Conservation (phyloP, 495 filamentous ascomycete genomes). For the Amphirosellinia nigrospora region DNA sequence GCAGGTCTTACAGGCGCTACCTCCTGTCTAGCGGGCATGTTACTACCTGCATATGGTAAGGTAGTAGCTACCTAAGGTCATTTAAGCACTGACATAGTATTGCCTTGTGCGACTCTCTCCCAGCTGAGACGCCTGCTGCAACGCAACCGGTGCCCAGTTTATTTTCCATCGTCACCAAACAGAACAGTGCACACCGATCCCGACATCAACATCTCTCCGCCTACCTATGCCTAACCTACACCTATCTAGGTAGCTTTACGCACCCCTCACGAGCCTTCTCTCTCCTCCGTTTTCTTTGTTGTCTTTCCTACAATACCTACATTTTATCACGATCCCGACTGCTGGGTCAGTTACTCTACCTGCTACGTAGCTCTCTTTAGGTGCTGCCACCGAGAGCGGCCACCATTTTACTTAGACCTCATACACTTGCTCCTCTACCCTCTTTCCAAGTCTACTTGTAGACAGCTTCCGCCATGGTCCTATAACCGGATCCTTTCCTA, state of each 20-base stretch:
- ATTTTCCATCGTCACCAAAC: neutral
- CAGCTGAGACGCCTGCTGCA: neutral
- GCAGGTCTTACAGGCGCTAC: too few relatives aligned
- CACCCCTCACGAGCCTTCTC: neutral
- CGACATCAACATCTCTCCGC: neutral
- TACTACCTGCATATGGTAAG: too few relatives aligned
- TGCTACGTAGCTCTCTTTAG: neutral
- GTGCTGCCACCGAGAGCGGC: neutral
- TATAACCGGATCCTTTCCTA: constrained; percentile 25
- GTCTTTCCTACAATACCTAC: neutral
- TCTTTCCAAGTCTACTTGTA: neutral
- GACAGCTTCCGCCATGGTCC: constrained; percentile 30
- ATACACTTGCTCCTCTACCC: neutral
- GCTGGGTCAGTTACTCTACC: neutral
- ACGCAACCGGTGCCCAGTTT: neutral
- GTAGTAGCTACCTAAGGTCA: too few relatives aligned
- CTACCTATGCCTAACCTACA: neutral
- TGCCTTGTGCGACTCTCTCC: neutral
- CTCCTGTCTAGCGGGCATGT: too few relatives aligned
- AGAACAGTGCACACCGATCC: neutral
- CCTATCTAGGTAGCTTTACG: neutral
- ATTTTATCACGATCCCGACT: neutral
- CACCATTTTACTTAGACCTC: neutral
- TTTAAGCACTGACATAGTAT: too few relatives aligned
- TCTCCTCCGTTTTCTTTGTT: constrained; percentile 3